Evolutionary conservation across 2,329 filamentous ascomycete species (phyloP), one percentile per base, ranked within the genome.

Genomic region (Penicillium expansum): DNA sequence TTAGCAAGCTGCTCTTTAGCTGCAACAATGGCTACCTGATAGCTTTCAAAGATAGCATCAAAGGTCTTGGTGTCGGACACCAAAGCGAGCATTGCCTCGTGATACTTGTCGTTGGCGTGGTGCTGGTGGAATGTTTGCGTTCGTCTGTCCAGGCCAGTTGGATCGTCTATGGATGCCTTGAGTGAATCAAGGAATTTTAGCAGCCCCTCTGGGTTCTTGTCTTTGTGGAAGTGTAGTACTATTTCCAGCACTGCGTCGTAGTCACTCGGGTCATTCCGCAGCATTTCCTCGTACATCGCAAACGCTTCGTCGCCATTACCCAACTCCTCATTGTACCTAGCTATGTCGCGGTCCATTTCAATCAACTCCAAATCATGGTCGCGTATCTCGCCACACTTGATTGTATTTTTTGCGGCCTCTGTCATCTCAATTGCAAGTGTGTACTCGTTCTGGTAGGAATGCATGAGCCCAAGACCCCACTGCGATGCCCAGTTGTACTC

Each of bases 401-500:
- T 41, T 4, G 9, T 32, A 10, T 43, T 35, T 18, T 52, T 51
- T 1, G 48, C 44, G 1, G 18, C 43, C 33, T 60, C 50, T 18
- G 55, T 7, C 1, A 13, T 49, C 27, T 55, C 58, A 11, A 60
- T 49, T 6, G 55, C 58, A 10, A 37, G 41, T 2, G 41, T 52
- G 44, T 50, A 61, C 2, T 63, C 52, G 5, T 33, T 37, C 27
- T 56, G 52, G 22, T 38, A 30, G 18, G 44, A 52, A 51, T 62
- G 59, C 18, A 41, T 54, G 33, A 54, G 39, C 8, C 64, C 63
- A 18, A 67, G 59, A 11, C 59, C 61, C 41, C 50, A 66, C 38
- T 56, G 45, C 13, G 63, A 48, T n/a, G 60, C 39, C 64, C 65
- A 67, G 33, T 61, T 63, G 1, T 61, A 60, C 16, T 33, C 48